phyloP scores from a whole-genome alignment of 1,284 basidiomycete species.

The Leccinum pallidistipes region DNA sequence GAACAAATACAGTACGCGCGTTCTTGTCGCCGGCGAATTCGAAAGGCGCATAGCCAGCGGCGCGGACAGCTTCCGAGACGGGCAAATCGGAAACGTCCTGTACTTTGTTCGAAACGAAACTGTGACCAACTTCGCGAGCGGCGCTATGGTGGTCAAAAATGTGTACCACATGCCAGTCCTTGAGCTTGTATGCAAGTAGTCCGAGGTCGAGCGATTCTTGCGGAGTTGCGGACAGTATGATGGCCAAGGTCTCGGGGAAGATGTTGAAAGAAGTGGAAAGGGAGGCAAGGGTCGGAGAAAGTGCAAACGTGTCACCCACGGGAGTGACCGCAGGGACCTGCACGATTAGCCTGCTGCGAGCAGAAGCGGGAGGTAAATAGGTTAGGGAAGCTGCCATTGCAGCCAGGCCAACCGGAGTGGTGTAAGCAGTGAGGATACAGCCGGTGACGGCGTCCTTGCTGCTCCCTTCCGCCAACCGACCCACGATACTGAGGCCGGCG shows the following conservation, averaged over 20 bases:
- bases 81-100: constrained; percentile 34
- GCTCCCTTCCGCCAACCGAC: constrained; percentile 77
- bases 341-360: constrained; percentile 67
- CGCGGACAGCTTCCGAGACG: constrained; percentile 48
- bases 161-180: constrained; percentile 68
- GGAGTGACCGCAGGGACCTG: constrained; percentile 76
- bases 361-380: constrained; percentile 60
- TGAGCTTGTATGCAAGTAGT: constrained; percentile 62
- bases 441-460: constrained; percentile 60
- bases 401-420: constrained; percentile 73
- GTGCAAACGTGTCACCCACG: constrained; percentile 61
- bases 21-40: constrained; percentile 64
- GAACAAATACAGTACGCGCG: constrained; percentile 59
- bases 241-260: constrained; percentile 69
- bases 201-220: constrained; percentile 79
- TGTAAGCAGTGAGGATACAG: constrained; percentile 71
- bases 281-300: constrained; percentile 72
- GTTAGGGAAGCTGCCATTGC: constrained; percentile 75
- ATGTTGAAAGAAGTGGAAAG: constrained; percentile 60
- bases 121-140: constrained; percentile 67
- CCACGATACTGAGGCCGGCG: constrained; percentile 81
- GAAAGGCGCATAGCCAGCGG: constrained; percentile 63
- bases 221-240: constrained; percentile 80
- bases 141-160: constrained; percentile 77
- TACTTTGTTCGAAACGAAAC: constrained; percentile 36